These are phyloP conservation scores for Aureobasidium mangrovei DNA, from an alignment of 2,329 filamentous ascomycete genomes.

Conservation along the genomic window DNA sequence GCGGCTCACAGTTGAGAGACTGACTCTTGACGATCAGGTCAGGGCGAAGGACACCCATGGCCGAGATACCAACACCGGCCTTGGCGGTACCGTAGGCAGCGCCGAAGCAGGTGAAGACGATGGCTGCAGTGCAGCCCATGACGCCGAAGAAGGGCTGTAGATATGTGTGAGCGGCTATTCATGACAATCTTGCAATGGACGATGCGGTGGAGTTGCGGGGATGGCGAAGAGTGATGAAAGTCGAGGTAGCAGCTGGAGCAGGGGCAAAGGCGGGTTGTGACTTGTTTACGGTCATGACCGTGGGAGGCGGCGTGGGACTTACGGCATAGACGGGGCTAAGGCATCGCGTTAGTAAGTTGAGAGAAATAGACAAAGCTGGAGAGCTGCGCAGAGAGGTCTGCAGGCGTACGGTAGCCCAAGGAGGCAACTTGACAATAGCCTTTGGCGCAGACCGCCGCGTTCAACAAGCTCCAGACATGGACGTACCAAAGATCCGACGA, in stretches of 20 bases:
- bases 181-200: neutral
- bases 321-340: conserved; percentile 94
- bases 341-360: conserved; percentile 35
- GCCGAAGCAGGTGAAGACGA: conserved; percentile 93
- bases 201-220: neutral
- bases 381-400: conserved; percentile 7
- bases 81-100: conserved; percentile 98
- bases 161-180: conserved; percentile 21
- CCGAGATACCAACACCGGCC: conserved; percentile 95
- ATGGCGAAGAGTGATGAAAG: neutral
- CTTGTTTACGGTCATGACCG: neutral
- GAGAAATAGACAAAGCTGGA: neutral
- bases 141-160: conserved; percentile 83
- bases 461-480: conserved; percentile 19
- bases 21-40: conserved; percentile 99
- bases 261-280: conserved; percentile 6
- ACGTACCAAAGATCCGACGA: conserved; percentile 74
- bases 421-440: conserved; percentile 15
- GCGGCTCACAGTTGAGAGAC: conserved; percentile 29
- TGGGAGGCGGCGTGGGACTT: conserved; percentile 46
- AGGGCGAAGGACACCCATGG: conserved; percentile 95
- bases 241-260: neutral
- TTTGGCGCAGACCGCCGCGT: conserved; percentile 1
- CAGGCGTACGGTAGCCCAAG: conserved; percentile 14
- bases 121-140: conserved; percentile 91